phyloP scores from a whole-genome alignment of 148 eudicot genomes.

The Drosera capensis region DNA sequence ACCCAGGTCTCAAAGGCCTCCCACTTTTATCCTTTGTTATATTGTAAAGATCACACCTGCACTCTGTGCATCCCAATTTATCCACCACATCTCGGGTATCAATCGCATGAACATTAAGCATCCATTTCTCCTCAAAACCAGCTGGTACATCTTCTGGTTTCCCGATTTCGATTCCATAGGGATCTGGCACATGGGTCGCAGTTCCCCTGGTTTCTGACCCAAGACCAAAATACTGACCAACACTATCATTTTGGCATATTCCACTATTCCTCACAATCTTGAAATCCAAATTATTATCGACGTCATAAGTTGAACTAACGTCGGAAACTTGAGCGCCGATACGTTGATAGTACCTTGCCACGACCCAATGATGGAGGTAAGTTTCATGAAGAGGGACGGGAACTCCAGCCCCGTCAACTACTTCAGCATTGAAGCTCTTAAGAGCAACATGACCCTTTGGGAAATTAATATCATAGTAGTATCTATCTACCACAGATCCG shows the following conservation, averaged over 20 bases:
- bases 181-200: conserved; percentile 50
- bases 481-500: conserved; percentile 52
- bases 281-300: conserved; percentile 21
- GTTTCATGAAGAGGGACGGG: conserved; percentile 70
- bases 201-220: conserved; percentile 91
- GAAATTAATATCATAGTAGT: conserved; percentile 46
- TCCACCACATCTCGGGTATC: conserved; percentile 71
- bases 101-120: conserved; percentile 80
- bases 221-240: conserved; percentile 63
- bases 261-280: conserved; percentile 33
- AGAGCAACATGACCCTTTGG: conserved; percentile 68
- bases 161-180: conserved; percentile 75
- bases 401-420: conserved; percentile 64
- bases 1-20: conserved; percentile 24
- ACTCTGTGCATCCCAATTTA: conserved; percentile 69
- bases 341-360: conserved; percentile 36
- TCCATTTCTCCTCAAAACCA: conserved; percentile 77
- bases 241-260: conserved; percentile 21
- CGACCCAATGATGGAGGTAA: conserved; percentile 83
- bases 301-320: conserved; percentile 4
- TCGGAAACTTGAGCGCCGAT: conserved; percentile 19
- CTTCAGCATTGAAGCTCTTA: conserved; percentile 69
- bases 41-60: conserved; percentile 78
- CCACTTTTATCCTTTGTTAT: conserved; percentile 38
- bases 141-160: conserved; percentile 44